These are phyloP conservation scores for Setomelanomma holmii DNA, from an alignment of 2,329 filamentous ascomycete genomes.

Conservation along the genomic window DNA sequence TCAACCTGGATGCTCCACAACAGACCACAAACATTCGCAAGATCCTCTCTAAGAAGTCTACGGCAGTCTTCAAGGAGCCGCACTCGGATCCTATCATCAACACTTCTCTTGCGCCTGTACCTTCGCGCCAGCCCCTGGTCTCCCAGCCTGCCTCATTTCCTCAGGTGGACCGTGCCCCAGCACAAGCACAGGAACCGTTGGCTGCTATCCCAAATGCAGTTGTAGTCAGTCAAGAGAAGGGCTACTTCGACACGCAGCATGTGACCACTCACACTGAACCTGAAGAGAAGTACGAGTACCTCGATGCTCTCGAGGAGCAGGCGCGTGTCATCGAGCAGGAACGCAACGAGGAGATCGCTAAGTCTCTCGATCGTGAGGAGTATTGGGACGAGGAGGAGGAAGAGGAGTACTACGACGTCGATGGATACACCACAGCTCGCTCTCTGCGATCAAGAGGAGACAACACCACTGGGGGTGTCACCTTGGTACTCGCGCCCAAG, in stretches of 20 bases:
- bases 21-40: constrained; percentile 54
- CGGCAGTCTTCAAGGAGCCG: constrained; percentile 62
- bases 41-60: constrained; percentile 59
- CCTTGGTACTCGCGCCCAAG: constrained; percentile 74
- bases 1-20: constrained; percentile 35
- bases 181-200: constrained; percentile 20
- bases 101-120: constrained; percentile 18
- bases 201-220: constrained; percentile 24
- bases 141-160: constrained; percentile 32
- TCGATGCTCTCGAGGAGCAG: constrained; percentile 48
- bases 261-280: constrained; percentile 20
- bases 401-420: constrained; percentile 76
- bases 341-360: constrained; percentile 45
- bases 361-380: constrained; percentile 66
- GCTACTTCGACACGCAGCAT: constrained; percentile 13
- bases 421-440: constrained; percentile 75
- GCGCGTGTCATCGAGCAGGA: constrained; percentile 45
- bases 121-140: constrained; percentile 30
- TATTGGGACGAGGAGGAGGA: constrained; percentile 77
- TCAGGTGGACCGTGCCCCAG: constrained; percentile 28
- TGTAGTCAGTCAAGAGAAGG: constrained; percentile 18
- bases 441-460: constrained; percentile 79
- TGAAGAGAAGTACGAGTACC: constrained; percentile 43
- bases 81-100: constrained; percentile 27
- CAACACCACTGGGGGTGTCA: constrained; percentile 71